Percentiles rank a stretch among this genome's conserved stretches.
Conservation (phyloP, 345 rosid species). For the Eucalyptus urophylla region DNA sequence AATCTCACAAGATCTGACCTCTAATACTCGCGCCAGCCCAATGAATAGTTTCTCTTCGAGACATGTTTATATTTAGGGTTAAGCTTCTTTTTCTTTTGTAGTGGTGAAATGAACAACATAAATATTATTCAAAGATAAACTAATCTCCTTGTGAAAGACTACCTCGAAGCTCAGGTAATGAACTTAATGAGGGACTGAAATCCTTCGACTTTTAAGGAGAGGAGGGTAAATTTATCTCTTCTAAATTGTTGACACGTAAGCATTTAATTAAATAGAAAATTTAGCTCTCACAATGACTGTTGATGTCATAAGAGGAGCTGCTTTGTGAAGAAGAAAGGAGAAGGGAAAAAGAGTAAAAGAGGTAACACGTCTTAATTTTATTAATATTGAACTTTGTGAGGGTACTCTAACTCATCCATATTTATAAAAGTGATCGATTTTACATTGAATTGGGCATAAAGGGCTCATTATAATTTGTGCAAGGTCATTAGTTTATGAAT, state of each 20-base stretch:
- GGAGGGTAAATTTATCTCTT: not conserved
- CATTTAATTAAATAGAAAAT: not conserved
- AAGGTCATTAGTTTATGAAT: no score
- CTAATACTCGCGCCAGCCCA: not conserved
- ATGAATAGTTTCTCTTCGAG: not conserved
- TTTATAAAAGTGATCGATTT: not conserved
- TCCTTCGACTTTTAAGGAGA: not conserved
- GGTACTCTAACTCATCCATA: not conserved
- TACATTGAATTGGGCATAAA: not conserved
- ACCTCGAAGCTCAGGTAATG: not conserved
- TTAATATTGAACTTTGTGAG: not conserved
- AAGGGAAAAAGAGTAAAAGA: not conserved
- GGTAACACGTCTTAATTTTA: not conserved
- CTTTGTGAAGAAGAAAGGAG: not conserved
- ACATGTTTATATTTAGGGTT: not conserved
- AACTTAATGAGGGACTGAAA: not conserved
- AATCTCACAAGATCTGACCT: not conserved
- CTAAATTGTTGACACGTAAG: not conserved
- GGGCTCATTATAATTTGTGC: not conserved
- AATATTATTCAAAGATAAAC: not conserved
- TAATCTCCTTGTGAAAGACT: not conserved
- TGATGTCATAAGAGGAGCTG: not conserved
- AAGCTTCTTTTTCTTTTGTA: not conserved
- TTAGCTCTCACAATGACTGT: not conserved
- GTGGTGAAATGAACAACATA: not conserved